Conservation (phyloP, 768 basidiomycete genomes). For the Lactifluus volemus region DNA sequence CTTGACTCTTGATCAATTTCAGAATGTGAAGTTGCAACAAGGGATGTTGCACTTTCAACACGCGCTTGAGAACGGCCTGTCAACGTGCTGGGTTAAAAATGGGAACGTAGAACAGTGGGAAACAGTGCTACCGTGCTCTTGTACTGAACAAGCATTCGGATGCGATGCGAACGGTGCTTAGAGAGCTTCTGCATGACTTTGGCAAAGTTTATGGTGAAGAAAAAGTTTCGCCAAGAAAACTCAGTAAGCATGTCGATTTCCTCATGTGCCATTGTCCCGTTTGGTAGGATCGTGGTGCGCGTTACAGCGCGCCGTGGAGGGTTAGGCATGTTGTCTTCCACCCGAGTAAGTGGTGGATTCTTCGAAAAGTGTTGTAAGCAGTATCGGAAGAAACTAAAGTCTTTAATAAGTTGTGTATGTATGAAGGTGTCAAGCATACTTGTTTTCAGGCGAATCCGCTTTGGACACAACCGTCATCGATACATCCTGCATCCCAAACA, state of each 20-base stretch:
- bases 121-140: constrained; percentile 77
- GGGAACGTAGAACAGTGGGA: background rate
- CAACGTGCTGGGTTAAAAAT: background rate
- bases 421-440: constrained; percentile 37
- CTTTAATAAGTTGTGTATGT: background rate
- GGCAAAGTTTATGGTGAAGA: constrained; percentile 93
- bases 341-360: constrained; percentile 45
- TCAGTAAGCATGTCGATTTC: constrained; percentile 90
- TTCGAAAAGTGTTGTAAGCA: constrained; percentile 74
- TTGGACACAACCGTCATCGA: constrained; percentile 75
- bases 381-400: constrained; percentile 86
- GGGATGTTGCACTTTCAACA: constrained; percentile 88
- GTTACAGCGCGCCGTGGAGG: constrained; percentile 50
- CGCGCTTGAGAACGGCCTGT: constrained; percentile 91
- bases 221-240: constrained; percentile 97
- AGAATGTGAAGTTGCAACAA: constrained; percentile 90
- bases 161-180: constrained; percentile 89
- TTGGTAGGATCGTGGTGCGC: constrained; percentile 51
- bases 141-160: constrained; percentile 94
- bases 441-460: constrained; percentile 80
- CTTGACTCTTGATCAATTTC: constrained; percentile 98
- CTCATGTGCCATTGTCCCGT: constrained; percentile 70
- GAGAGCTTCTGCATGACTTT: constrained; percentile 98
- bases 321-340: constrained; percentile 59
- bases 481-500: constrained; percentile 96